Conservation (phyloP, 805 yeast species). For the Barnettozyma siamensis region DNA sequence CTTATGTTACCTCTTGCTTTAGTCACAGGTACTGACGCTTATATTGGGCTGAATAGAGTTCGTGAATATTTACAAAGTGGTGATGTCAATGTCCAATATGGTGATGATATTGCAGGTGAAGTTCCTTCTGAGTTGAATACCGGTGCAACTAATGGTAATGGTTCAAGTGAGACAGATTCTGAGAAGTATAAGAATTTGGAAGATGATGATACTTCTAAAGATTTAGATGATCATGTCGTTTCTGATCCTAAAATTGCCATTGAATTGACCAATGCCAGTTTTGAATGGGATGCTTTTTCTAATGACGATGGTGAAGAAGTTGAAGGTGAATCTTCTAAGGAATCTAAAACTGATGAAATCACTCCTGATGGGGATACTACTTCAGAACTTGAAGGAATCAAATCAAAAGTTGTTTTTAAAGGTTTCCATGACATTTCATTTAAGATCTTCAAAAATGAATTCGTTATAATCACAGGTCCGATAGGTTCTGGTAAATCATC, state of each 20-base stretch:
- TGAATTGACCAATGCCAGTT: conserved; percentile 45
- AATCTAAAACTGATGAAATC: conserved; percentile 18
- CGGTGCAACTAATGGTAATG: conserved; percentile 21
- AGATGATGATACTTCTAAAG: neutral
- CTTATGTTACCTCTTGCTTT: conserved; percentile 67
- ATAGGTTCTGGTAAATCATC: conserved; percentile 80
- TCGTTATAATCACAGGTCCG: conserved; percentile 67
- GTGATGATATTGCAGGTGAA: conserved; percentile 31
- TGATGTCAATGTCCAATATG: conserved; percentile 31
- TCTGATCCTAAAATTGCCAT: conserved; percentile 35
- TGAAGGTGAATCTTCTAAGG: neutral
- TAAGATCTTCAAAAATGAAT: conserved; percentile 50
- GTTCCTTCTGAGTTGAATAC: conserved; percentile 41
- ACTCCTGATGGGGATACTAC: conserved; percentile 17
- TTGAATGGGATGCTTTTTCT: conserved; percentile 56
- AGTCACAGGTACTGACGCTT: conserved; percentile 63
- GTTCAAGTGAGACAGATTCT: conserved; percentile 24
- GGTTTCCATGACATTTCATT: conserved; percentile 45
- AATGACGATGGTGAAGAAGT: conserved; percentile 24
- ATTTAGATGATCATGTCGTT: too few species aligned
- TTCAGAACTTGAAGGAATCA: conserved; percentile 2
- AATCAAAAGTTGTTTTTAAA: conserved; percentile 30
- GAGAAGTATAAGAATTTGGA: conserved; percentile 6
- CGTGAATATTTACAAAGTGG: conserved; percentile 46
- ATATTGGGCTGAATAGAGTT: conserved; percentile 54